These are phyloP conservation scores for Lactifluus subvellereus DNA, from an alignment of 768 basidiomycete species.

Conservation along the genomic window DNA sequence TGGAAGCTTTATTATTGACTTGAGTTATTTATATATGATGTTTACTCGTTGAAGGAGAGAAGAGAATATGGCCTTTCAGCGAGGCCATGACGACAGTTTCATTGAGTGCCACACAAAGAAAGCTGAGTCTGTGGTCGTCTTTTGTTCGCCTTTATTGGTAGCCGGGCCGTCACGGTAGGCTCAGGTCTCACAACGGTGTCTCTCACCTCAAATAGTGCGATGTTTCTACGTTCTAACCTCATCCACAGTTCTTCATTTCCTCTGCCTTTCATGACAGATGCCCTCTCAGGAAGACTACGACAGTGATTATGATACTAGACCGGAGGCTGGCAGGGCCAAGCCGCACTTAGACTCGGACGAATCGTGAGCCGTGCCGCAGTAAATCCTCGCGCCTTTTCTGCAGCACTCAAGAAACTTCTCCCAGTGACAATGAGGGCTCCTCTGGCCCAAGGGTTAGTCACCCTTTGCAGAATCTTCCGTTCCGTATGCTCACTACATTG, in stretches of 20 bases:
- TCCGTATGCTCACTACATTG: not conserved
- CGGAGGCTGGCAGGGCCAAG: constrained; percentile 18
- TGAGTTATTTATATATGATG: not conserved
- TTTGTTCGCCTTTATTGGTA: constrained; percentile 17
- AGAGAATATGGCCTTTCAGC: no score
- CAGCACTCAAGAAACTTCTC: no score
- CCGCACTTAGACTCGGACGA: constrained; percentile 16
- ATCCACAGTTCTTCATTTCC: not conserved
- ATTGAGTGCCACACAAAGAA: no score
- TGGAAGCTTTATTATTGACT: not conserved
- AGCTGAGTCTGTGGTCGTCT: not conserved
- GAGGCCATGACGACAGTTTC: no score
- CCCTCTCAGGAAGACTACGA: constrained; percentile 10
- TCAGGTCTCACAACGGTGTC: not conserved
- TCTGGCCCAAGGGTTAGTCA: constrained; percentile 1
- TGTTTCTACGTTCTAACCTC: not conserved
- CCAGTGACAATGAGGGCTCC: constrained; percentile 5
- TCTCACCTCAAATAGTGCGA: constrained; percentile 6
- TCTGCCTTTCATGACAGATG: not conserved
- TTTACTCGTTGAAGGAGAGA: no score
- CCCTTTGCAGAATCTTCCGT: not conserved
- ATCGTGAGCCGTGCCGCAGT: constrained; percentile 5
- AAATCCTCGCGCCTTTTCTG: not conserved
- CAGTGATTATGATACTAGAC: constrained; percentile 21
- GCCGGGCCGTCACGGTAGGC: not conserved